phyloP scores from a whole-genome alignment of 2,329 filamentous ascomycete species.

The Aulographum hederae region DNA sequence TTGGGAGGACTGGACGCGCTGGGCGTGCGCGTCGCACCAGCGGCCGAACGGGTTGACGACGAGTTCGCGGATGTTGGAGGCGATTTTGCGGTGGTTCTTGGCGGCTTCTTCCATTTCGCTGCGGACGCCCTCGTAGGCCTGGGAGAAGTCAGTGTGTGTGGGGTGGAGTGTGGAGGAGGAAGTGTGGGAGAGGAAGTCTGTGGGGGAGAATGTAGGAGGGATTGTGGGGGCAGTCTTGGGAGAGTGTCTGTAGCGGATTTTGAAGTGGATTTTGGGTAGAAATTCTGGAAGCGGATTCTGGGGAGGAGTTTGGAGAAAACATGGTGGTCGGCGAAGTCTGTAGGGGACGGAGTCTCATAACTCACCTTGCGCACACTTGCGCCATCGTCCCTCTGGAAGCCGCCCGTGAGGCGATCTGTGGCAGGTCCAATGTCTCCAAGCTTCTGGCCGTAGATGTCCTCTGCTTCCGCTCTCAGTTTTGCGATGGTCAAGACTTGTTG shows the following conservation, averaged over 20 bases:
- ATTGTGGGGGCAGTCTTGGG: no score
- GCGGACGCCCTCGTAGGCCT: slow-evolving; percentile 90
- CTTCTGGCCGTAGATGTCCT: slow-evolving; percentile 70
- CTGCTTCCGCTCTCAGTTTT: slow-evolving; percentile 85
- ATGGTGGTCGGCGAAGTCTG: not conserved
- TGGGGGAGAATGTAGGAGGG: not conserved
- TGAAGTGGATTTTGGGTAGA: no score
- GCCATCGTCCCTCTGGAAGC: slow-evolving; percentile 82
- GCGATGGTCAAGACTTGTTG: slow-evolving; percentile 84
- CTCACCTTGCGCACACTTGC: slow-evolving; percentile 85
- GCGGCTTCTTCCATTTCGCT: slow-evolving; percentile 83
- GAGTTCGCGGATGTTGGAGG: slow-evolving; percentile 86
- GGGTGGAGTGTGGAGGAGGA: slow-evolving; percentile 8
- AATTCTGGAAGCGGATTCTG: no score
- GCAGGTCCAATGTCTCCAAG: slow-evolving; percentile 66
- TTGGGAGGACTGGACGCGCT: slow-evolving; percentile 80
- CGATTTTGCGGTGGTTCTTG: slow-evolving; percentile 85
- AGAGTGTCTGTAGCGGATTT: no score
- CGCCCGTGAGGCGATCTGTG: slow-evolving; percentile 64
- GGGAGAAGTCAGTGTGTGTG: no score
- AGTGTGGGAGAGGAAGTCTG: slow-evolving; percentile 3
- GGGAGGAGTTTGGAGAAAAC: no score
- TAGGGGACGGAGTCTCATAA: slow-evolving; percentile 1
- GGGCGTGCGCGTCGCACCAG: slow-evolving; percentile 92
- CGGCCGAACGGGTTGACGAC: slow-evolving; percentile 86